Evolutionary conservation across 768 basidiomycete genomes (phyloP).

Genomic region (Tulasnella sp.): DNA sequence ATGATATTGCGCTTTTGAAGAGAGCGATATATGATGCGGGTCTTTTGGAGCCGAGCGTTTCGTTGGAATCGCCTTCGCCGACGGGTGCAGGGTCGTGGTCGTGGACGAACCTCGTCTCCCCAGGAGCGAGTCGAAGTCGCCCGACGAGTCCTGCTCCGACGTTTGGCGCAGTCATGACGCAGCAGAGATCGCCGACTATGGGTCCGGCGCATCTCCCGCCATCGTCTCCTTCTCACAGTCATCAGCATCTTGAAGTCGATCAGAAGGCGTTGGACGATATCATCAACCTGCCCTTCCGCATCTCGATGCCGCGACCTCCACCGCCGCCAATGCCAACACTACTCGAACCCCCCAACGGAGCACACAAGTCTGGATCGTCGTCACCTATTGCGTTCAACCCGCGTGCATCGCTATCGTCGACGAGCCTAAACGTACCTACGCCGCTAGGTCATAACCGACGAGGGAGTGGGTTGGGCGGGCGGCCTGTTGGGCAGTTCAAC

Average conservation of each 20-base stretch:
- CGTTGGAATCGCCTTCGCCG: conserved; percentile 16
- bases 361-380: neutral
- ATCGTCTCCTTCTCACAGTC: neutral
- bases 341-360: neutral
- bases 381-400: neutral
- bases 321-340: neutral
- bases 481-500: neutral
- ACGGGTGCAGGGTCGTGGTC: conserved; percentile 30
- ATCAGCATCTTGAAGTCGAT: neutral
- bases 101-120: conserved; percentile 50
- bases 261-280: neutral
- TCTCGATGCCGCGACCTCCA: conserved; percentile 8
- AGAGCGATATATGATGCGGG: conserved; percentile 44
- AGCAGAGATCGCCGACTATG: conserved; percentile 35
- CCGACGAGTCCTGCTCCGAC: conserved; percentile 41
- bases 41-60: conserved; percentile 14
- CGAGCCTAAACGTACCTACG: neutral
- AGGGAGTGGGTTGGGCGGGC: neutral
- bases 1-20: conserved; percentile 68
- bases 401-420: neutral
- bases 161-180: conserved; percentile 65
- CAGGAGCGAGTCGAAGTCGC: conserved; percentile 36
- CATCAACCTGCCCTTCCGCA: conserved; percentile 8
- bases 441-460: neutral
- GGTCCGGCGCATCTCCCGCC: neutral